Base-by-base conservation (phyloP, 192 early-diverging fungal genomes). In the Geosiphon pyriformis region DNA sequence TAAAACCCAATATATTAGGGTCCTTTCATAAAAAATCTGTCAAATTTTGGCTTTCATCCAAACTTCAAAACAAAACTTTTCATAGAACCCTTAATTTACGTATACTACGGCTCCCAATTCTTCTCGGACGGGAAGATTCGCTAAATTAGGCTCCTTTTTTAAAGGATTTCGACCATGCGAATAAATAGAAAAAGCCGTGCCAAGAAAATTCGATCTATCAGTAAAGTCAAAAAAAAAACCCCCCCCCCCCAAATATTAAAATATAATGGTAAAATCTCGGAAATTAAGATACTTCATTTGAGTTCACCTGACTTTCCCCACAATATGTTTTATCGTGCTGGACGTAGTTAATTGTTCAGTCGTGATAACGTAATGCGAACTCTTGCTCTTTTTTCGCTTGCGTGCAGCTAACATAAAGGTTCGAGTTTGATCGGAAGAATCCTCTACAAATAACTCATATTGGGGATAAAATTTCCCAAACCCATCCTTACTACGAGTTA, bases 1-100 rank as follows among this genome's bases (percentile, higher is more conserved):
- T 91, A 61, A 90, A 83, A 22, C 94, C 93, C 30, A 96, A 76
- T 20, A 96, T 84, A 70, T 92, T 92, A 1, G 89, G 87, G 32
- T 96, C 89, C 85, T 94, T 73, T 22, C 11, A 31, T 33, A 12
- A 11, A 2, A 31, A 11, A n/a, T n/a, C n/a, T n/a, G n/a, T n/a
- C n/a, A n/a, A n/a, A n/a, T n/a, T n/a, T n/a, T n/a, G n/a, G n/a
- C n/a, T n/a, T n/a, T n/a, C n/a, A n/a, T n/a, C n/a, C n/a, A n/a
- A n/a, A n/a, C n/a, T n/a, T n/a, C n/a, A n/a, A n/a, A n/a, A n/a
- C n/a, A n/a, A n/a, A n/a, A n/a, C n/a, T n/a, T n/a, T n/a, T n/a
- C n/a, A n/a, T n/a, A n/a, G n/a, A n/a, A n/a, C n/a, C n/a, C n/a
- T n/a, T n/a, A n/a, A n/a, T n/a, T 69, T 73, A 91, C 90, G 70